phyloP scores from a whole-genome alignment of 495 filamentous ascomycete species.

The Neurospora sp. region DNA sequence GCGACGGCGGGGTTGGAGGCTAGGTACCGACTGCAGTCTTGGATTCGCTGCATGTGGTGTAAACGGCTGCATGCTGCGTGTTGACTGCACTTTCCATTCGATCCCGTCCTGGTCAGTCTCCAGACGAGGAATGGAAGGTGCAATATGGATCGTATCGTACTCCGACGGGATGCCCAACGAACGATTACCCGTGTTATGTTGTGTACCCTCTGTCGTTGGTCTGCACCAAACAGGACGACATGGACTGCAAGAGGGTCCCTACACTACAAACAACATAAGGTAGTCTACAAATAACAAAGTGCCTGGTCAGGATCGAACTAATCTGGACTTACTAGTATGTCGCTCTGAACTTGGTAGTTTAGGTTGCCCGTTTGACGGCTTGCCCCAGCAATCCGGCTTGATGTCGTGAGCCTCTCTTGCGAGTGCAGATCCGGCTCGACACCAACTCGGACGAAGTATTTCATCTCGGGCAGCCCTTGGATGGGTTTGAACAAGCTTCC shows the following conservation, averaged over 20 bases:
- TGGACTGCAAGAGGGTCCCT: not conserved
- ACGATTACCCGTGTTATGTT: not conserved
- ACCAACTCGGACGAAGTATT: too few species aligned
- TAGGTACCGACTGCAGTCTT: not conserved
- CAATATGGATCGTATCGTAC: not conserved
- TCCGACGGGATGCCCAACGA: not conserved
- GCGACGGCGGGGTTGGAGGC: not conserved
- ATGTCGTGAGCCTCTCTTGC: not conserved
- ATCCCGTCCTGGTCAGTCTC: not conserved
- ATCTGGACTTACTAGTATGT: not conserved
- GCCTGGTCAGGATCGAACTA: not conserved
- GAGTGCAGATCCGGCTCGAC: too few species aligned
- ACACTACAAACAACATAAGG: not conserved
- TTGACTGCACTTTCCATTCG: not conserved
- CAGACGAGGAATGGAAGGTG: not conserved
- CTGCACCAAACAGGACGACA: not conserved
- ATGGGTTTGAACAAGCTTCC: not conserved
- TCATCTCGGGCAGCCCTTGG: not conserved
- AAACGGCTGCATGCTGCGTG: not conserved
- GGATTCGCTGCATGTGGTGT: not conserved
- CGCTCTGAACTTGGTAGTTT: not conserved
- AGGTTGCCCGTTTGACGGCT: not conserved
- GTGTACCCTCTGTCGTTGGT: not conserved
- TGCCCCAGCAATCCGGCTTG: not conserved
- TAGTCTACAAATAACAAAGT: not conserved